Percentiles rank a stretch among this genome's conserved stretches.
Conservation (phyloP, 2,329 filamentous ascomycete genomes). For the Pezizomycotina sp. region DNA sequence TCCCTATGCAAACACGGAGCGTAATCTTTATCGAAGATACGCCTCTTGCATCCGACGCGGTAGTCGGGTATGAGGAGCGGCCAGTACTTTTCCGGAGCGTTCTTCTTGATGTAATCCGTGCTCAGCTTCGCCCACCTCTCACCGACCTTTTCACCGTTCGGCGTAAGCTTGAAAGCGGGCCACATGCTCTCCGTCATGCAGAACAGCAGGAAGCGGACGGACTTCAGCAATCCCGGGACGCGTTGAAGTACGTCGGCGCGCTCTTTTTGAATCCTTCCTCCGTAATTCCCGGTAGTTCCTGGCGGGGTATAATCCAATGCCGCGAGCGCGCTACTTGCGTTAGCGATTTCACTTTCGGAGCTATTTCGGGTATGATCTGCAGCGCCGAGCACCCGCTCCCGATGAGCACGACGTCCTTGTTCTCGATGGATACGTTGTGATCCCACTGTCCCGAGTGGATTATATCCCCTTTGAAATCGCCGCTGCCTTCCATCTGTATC, state of each 20-base stretch:
- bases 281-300: conserved; percentile 27
- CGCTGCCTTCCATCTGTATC: conserved; percentile 37
- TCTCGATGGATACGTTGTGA: conserved; percentile 35
- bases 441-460: conserved; percentile 44
- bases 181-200: conserved; percentile 32
- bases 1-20: conserved; percentile 36
- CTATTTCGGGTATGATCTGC: conserved; percentile 39
- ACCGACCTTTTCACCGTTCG: conserved; percentile 29
- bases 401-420: conserved; percentile 41
- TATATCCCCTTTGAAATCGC: conserved; percentile 39
- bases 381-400: conserved; percentile 41
- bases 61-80: conserved; percentile 47
- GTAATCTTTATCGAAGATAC: conserved; percentile 44
- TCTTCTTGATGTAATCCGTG: conserved; percentile 34
- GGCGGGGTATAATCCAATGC: conserved; percentile 37
- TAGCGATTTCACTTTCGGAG: conserved; percentile 37
- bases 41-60: conserved; percentile 45
- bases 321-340: conserved; percentile 43
- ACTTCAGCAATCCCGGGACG: conserved; percentile 37
- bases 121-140: conserved; percentile 30
- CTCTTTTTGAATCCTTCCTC: conserved; percentile 34
- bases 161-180: conserved; percentile 36
- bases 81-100: conserved; percentile 43
- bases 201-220: conserved; percentile 34
- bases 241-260: conserved; percentile 33